phyloP scores from a whole-genome alignment of 768 basidiomycete species.

The Asterophora parasitica region DNA sequence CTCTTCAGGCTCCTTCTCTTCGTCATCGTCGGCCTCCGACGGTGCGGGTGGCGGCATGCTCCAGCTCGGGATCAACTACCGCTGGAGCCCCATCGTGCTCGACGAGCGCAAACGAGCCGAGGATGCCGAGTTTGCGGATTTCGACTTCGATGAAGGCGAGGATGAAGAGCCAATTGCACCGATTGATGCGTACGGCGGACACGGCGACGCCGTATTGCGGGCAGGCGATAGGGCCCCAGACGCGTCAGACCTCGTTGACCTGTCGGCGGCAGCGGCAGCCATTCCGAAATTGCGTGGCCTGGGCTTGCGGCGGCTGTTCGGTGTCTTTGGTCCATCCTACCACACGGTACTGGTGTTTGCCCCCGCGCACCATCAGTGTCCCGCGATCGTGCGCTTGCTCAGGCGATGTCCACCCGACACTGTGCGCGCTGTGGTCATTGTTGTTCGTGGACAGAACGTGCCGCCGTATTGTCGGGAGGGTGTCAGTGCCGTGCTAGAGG shows the following conservation, averaged over 20 bases:
- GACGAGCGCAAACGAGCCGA: constrained; percentile 30
- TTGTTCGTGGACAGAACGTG: constrained; percentile 18
- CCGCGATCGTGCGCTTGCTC: constrained; percentile 12
- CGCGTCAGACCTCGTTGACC: constrained; percentile 29
- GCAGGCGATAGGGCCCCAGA: constrained; percentile 46
- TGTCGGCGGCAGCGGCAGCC: constrained; percentile 4
- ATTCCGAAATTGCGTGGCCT: constrained; percentile 6
- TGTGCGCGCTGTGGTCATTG: constrained; percentile 24
- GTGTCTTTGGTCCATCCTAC: constrained; percentile 26
- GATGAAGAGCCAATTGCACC: constrained; percentile 12
- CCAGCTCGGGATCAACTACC: constrained; percentile 51
- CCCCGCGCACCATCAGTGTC: constrained; percentile 16
- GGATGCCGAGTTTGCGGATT: constrained; percentile 12
- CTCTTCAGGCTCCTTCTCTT: too few relatives aligned
- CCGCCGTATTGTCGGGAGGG: constrained; percentile 26
- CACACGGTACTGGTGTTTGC: constrained; percentile 41
- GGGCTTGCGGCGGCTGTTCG: constrained; percentile 26
- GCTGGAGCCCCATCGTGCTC: constrained; percentile 43
- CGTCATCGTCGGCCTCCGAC: too few relatives aligned
- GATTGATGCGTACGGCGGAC: constrained; percentile 20
- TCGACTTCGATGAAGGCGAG: constrained; percentile 8
- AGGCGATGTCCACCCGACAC: constrained; percentile 19
- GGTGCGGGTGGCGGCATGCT: constrained; percentile 17
- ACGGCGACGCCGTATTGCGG: constrained; percentile 21
- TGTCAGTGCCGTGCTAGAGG: constrained; percentile 23